phyloP scores from a whole-genome alignment of 2,329 filamentous ascomycete species.

The Elsinoe ampelina region DNA sequence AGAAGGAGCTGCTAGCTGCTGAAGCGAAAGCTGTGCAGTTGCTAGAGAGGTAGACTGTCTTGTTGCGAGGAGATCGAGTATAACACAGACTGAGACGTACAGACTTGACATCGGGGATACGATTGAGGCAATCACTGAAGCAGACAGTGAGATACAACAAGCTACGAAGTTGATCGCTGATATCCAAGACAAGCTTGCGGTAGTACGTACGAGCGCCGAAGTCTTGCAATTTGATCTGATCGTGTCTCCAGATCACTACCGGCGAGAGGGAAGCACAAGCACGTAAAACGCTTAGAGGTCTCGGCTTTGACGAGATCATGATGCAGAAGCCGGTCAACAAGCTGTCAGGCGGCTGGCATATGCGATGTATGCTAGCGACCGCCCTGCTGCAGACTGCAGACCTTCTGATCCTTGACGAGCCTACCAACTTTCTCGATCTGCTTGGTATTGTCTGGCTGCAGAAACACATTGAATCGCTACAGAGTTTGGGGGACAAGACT shows the following conservation, averaged over 20 bases:
- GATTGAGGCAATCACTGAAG: neutral
- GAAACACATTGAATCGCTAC: conserved; percentile 52
- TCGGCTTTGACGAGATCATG: conserved; percentile 59
- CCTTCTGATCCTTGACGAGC: conserved; percentile 74
- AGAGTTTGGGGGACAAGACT: conserved; percentile 45
- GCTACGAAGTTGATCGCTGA: conserved; percentile 64
- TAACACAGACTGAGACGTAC: neutral
- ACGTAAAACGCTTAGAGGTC: conserved; percentile 50
- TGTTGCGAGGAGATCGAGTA: conserved; percentile 36
- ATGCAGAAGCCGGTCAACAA: conserved; percentile 52
- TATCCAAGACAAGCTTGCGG: conserved; percentile 48
- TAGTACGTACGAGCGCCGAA: conserved; percentile 47
- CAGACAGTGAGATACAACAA: conserved; percentile 37
- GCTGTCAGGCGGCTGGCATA: conserved; percentile 57
- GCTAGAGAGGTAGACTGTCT: neutral
- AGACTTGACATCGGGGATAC: neutral
- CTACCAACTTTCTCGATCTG: conserved; percentile 78
- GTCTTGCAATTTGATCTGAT: conserved; percentile 48
- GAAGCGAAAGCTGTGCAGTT: conserved; percentile 54
- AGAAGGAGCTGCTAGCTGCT: conserved; percentile 61
- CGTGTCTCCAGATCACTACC: neutral
- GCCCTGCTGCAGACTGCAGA: conserved; percentile 65
- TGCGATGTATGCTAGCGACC: conserved; percentile 35
- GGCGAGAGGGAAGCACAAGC: conserved; percentile 53
- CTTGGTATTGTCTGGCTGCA: conserved; percentile 80